Base-by-base conservation (phyloP, 768 basidiomycete species). In the Termitomyces sp. region DNA sequence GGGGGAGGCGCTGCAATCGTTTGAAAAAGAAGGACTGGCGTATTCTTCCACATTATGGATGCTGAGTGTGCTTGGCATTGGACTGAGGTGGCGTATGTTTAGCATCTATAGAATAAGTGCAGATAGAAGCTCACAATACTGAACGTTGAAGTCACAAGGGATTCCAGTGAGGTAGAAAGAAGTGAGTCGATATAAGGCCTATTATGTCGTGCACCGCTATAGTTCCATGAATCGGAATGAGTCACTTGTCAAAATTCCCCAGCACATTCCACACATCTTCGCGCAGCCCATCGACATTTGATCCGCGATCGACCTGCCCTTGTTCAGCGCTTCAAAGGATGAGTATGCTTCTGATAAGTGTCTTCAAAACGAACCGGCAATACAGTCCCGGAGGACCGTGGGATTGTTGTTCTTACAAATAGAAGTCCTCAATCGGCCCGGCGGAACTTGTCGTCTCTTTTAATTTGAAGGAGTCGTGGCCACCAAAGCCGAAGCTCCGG, bases 1-100 rank as follows among this genome's bases (percentile, higher is more conserved):
- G 58, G n/a, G 26, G 0, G 46, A 34, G 28, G 54, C 13, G 28
- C 55, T 60, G 29, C 51, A 53, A 18, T 60, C 55, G 8, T 49
- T 46, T 15, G 37, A 22, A 18, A 60, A 53, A 6, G 55, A 34
- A 8, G 33, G 4, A 2, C 33, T 22, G 33, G 20, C 34, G 33
- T 50, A 50, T 8, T 33, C 13, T 22, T 34, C 49, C 5, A 22
- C 49, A 2, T 34, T 50, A 22, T 50, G 22, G 15, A 5, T 22
- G 2, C 15, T 16, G 8, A 50, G 5, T 34, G 22, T 22, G 33
- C 20, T 50, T 22, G 49, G 2, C 49, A 50, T 50, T 34, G 31
- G 28, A 31, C 29, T 44, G 20, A 39, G 20, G 5, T 15, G 13
- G 22, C 15, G 22, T 24, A 22, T 15, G 13, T 5, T 45, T 26